Conservation (phyloP, 805 yeast species). For the Metschnikowia noctiluminum region DNA sequence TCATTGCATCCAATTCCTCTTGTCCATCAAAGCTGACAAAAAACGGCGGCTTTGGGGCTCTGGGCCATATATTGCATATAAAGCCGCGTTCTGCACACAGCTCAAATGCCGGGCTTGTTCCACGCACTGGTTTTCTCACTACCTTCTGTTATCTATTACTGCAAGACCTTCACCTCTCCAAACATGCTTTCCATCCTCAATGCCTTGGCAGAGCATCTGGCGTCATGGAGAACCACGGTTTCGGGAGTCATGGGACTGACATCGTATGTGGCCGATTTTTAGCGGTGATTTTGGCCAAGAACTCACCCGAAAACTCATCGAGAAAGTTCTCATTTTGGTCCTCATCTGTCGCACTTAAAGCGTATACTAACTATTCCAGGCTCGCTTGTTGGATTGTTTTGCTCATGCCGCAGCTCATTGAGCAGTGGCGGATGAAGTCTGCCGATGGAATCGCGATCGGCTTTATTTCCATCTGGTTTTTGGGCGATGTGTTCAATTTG, state of each 20-base stretch:
- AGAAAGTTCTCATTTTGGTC: too few species aligned
- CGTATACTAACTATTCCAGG: constrained; percentile 20
- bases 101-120: not conserved
- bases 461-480: constrained; percentile 64
- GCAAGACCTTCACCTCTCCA: not conserved
- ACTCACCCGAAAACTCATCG: not conserved
- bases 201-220: constrained; percentile 9
- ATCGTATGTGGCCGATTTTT: constrained; percentile 33
- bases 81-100: not conserved
- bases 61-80: too few species aligned
- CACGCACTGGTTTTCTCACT: constrained; percentile 1
- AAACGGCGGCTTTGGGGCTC: too few species aligned
- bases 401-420: constrained; percentile 72
- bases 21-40: too few species aligned
- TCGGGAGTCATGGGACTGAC: constrained; percentile 70
- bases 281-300: not conserved
- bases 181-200: constrained; percentile 3
- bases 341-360: too few species aligned
- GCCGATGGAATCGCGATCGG: constrained; percentile 75
- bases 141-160: not conserved
- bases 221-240: constrained; percentile 36
- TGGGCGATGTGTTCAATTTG: constrained; percentile 69
- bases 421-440: constrained; percentile 72
- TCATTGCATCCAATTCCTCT: too few species aligned
- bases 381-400: constrained; percentile 80